Base-by-base conservation (phyloP, 2,329 filamentous ascomycete species). In the Colletotrichum aenigma region DNA sequence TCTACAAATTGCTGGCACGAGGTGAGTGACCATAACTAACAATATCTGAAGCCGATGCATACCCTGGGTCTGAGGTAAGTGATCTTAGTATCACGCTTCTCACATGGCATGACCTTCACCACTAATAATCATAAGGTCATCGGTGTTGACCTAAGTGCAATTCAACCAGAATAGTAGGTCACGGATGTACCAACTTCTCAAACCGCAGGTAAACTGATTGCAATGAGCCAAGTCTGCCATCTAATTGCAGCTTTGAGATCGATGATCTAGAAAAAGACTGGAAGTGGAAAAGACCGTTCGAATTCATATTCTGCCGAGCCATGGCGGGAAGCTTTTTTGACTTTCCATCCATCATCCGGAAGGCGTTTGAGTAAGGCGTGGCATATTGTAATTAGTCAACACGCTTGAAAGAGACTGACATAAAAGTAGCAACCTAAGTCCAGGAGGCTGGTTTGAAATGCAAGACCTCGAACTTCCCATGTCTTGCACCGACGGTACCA, bases 191-290 rank as follows among this genome's bases (percentile, higher is more conserved):
- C 16, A 48, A 66, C 8, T 24, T 52, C 21, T 12, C 16, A 21
- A 10, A 1, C 30, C 60, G 7, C 48, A 28, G 7, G 10, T 18
- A 30, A 26, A 26, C 4, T 7, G 24, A 26, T 12, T 48, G n/a
- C 12, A 13, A 21, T 32, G 34, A 66, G 1, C 36, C 10, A 52
- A 85, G 85, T 78, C 85, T 89, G 4, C 88, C 89, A 2, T 83
- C 87, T 1, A 91, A 91, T 70, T 84, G 89, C 10, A 80, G 81
- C 21, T 90, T 90, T 76, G 85, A 87, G 64, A 81, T 88, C 43
- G 86, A 88, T 68, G 84, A 88, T 69, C 78, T 84, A 10, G 84
- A 86, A 56, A 81, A 84, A 18, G 80, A 82, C 24, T 88, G 86
- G 86, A 81, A 80, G 2, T 87, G 81, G 43, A 76, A 76, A 4